phyloP scores from a whole-genome alignment of 73 alveolate species.

The Diophrys sp. region DNA sequence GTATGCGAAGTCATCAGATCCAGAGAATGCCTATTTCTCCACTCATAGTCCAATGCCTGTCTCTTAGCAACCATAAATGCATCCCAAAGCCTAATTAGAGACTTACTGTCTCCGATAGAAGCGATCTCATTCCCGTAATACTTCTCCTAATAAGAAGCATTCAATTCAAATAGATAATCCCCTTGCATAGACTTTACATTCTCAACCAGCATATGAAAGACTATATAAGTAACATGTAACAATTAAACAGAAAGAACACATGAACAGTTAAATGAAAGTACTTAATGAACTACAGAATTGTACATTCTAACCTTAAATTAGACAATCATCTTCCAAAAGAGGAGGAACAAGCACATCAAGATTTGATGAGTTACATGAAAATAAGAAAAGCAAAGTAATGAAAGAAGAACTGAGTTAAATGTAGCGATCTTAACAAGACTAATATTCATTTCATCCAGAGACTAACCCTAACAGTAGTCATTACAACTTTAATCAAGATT shows the following conservation, averaged over 20 bases:
- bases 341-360: background rate
- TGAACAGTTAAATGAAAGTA: background rate
- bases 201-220: background rate
- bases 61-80: background rate
- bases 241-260: too few relatives aligned
- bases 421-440: background rate
- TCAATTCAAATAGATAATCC: background rate
- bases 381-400: too few relatives aligned
- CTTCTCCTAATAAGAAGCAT: background rate
- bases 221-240: background rate
- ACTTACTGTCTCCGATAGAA: background rate
- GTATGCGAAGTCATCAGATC: background rate
- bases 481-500: background rate
- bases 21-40: background rate
- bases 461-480: background rate
- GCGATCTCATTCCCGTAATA: background rate
- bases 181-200: background rate
- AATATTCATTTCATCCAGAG: background rate
- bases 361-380: background rate
- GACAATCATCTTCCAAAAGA: background rate
- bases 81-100: background rate
- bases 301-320: background rate
- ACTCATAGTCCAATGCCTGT: background rate
- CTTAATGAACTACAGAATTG: background rate
- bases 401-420: background rate